A percentile compares a stretch with the other conserved stretches of the same genome.
These are phyloP conservation scores for Fragaria iinumae DNA, from an alignment of 306 rosid genomes.

Conservation along the genomic window DNA sequence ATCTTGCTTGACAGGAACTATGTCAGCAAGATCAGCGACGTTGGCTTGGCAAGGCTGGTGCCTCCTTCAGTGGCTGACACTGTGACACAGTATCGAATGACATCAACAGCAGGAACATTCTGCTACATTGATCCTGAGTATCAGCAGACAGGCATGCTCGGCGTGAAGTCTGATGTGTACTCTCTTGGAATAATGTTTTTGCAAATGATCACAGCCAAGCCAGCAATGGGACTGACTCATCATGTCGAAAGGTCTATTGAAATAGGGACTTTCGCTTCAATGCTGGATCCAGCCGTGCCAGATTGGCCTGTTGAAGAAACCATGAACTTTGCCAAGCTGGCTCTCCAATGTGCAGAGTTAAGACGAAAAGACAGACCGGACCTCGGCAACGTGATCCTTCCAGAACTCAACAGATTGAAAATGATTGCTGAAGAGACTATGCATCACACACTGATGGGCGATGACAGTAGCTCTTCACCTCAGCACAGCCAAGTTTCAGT, in stretches of 20 bases:
- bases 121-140: constrained; percentile 97
- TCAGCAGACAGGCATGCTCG: constrained; percentile 96
- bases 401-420: constrained; percentile 68
- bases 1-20: constrained; percentile 75
- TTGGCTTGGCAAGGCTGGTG: constrained; percentile 86
- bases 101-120: constrained; percentile 92
- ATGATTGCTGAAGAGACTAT: constrained; percentile 46
- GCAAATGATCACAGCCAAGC: constrained; percentile 68
- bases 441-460: constrained; percentile 7
- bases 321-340: constrained; percentile 54
- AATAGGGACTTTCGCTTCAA: constrained; percentile 51
- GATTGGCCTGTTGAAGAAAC: constrained; percentile 86
- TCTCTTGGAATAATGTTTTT: constrained; percentile 87
- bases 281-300: constrained; percentile 64
- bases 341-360: constrained; percentile 73
- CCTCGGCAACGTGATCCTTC: constrained; percentile 61
- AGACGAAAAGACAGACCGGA: constrained; percentile 86
- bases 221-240: constrained; percentile 96
- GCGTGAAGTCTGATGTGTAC: constrained; percentile 84
- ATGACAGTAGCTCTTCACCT: constrained; percentile 19
- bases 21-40: constrained; percentile 86
- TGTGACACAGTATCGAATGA: constrained; percentile 80
- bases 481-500: constrained; percentile 50
- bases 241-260: constrained; percentile 61
- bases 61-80: constrained; percentile 67